Percentiles rank a stretch among this genome's conserved stretches.
Evolutionary conservation across 2,329 filamentous ascomycete species (phyloP).

Genomic region (Trichoderma sp.): DNA sequence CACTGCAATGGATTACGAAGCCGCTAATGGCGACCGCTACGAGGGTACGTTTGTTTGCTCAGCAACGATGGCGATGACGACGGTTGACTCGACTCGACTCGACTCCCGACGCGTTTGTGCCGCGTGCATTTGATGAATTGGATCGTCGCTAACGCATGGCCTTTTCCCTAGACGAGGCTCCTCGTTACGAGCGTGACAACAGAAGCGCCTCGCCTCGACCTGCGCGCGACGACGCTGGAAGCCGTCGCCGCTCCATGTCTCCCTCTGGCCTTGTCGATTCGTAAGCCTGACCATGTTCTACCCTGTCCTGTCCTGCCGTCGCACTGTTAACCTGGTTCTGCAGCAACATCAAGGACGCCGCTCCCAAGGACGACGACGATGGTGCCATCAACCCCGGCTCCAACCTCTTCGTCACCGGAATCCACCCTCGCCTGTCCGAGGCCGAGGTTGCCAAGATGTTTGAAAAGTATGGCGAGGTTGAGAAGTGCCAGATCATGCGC

Average conservation of each 20-base stretch:
- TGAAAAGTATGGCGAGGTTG: slow-evolving; percentile 97
- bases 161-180: slow-evolving; percentile 56
- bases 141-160: neutral
- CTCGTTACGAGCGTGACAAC: slow-evolving; percentile 68
- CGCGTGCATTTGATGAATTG: slow-evolving; percentile 16
- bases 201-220: slow-evolving; percentile 67
- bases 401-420: slow-evolving; percentile 98
- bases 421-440: slow-evolving; percentile 89
- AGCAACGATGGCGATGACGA: slow-evolving; percentile 12
- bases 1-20: slow-evolving; percentile 71
- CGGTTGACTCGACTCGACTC: neutral
- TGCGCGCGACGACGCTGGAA: slow-evolving; percentile 61
- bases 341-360: slow-evolving; percentile 57
- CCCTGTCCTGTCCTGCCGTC: neutral
- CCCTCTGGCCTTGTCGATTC: slow-evolving; percentile 53
- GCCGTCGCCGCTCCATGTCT: slow-evolving; percentile 64
- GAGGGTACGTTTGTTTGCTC: slow-evolving; percentile 54
- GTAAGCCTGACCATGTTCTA: slow-evolving; percentile 31
- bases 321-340: slow-evolving; percentile 25
- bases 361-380: slow-evolving; percentile 66
- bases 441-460: slow-evolving; percentile 92
- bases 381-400: slow-evolving; percentile 89
- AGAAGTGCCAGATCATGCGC: slow-evolving; percentile 99
- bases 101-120: slow-evolving; percentile 23
- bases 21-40: slow-evolving; percentile 66